These are phyloP conservation scores for Fonsecaea monophora DNA, from an alignment of 2,329 filamentous ascomycete species.

Conservation along the genomic window DNA sequence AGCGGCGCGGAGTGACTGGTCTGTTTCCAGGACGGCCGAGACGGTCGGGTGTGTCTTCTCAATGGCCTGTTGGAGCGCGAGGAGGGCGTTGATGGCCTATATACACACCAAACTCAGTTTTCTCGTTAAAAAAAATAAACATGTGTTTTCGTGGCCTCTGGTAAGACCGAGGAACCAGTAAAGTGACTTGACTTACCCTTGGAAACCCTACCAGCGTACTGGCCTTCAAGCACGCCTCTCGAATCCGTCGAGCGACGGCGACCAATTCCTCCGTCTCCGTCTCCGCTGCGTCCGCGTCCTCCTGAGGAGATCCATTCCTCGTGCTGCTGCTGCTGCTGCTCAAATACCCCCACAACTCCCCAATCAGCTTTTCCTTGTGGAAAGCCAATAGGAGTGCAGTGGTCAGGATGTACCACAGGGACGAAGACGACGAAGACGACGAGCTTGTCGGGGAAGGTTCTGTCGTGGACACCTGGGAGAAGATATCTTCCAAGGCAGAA, in stretches of 20 bases:
- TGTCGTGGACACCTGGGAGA: slow-evolving; percentile 5
- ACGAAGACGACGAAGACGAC: slow-evolving; percentile 4
- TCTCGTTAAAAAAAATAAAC: no score
- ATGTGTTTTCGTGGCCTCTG: no score
- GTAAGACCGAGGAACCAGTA: background rate
- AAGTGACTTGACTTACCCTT: slow-evolving; percentile 34
- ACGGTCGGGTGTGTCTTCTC: slow-evolving; percentile 32
- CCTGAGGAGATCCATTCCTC: background rate
- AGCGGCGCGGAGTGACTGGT: slow-evolving; percentile 36
- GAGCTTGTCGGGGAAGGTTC: background rate
- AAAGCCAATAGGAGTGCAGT: slow-evolving; percentile 41
- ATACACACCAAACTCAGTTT: background rate
- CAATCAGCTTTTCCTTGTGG: slow-evolving; percentile 41
- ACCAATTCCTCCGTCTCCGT: slow-evolving; percentile 22
- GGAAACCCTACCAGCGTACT: slow-evolving; percentile 44
- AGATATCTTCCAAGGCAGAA: slow-evolving; percentile 19
- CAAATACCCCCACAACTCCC: slow-evolving; percentile 41
- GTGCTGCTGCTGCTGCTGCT: background rate
- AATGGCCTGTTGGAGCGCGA: slow-evolving; percentile 40
- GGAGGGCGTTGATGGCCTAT: slow-evolving; percentile 42
- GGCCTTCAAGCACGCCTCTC: slow-evolving; percentile 42
- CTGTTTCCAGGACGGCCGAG: slow-evolving; percentile 28
- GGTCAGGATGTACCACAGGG: slow-evolving; percentile 42
- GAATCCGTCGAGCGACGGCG: slow-evolving; percentile 39
- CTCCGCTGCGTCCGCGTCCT: background rate